phyloP scores from a whole-genome alignment of 257 asterid species.

The Solanum stenotomum region DNA sequence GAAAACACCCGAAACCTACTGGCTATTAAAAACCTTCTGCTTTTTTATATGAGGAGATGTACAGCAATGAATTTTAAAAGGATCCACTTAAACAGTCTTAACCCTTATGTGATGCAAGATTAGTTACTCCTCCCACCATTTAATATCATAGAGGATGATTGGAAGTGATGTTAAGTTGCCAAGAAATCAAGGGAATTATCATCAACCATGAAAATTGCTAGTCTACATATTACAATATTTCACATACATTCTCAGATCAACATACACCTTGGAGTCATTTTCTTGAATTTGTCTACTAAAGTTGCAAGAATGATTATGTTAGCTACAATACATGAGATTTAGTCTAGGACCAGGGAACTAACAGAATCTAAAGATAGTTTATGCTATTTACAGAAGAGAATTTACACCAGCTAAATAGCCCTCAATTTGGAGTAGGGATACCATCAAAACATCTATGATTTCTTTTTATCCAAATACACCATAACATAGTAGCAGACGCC shows the following conservation, averaged over 20 bases:
- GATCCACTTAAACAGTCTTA: not conserved
- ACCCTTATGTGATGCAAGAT: not conserved
- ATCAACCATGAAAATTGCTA: not conserved
- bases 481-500: not conserved
- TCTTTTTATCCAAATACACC: not conserved
- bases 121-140: not conserved
- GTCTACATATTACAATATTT: not conserved
- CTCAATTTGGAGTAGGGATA: not conserved
- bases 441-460: not conserved
- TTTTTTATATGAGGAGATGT: not conserved
- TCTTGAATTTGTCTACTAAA: not conserved
- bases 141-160: not conserved
- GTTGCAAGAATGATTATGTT: not conserved
- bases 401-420: not conserved
- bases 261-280: not conserved
- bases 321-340: not conserved
- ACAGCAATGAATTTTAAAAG: not conserved
- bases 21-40: not conserved
- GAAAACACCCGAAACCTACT: not conserved
- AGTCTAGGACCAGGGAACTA: not conserved
- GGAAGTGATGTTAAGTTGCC: not conserved
- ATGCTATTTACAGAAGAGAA: not conserved
- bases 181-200: not conserved
- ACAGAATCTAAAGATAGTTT: not conserved
- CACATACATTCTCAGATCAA: not conserved